Conservation (phyloP, 352 stramenopile species). For the Globisporangium okanoganense region DNA sequence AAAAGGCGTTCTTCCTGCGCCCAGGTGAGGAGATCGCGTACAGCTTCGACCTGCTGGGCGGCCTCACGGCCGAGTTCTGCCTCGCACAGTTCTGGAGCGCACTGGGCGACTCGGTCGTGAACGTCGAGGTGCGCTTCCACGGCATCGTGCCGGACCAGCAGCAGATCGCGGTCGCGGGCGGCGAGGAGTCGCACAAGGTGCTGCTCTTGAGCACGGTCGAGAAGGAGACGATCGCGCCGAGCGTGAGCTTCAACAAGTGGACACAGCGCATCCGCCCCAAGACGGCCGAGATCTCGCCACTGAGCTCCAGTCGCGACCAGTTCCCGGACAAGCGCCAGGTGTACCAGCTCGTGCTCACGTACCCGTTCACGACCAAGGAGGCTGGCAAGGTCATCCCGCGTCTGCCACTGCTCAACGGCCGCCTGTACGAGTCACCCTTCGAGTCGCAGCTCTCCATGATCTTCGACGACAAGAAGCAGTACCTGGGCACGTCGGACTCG, state of each 20-base stretch:
- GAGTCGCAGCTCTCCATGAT: slow-evolving; percentile 92
- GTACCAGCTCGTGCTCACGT: slow-evolving; percentile 89
- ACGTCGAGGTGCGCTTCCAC: slow-evolving; percentile 84
- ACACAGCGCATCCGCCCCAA: slow-evolving; percentile 78
- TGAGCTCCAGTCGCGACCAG: slow-evolving; percentile 77
- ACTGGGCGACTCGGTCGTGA: slow-evolving; percentile 74
- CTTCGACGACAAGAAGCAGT: slow-evolving; percentile 94
- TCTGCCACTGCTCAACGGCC: slow-evolving; percentile 75
- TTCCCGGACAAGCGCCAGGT: slow-evolving; percentile 83
- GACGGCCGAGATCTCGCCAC: slow-evolving; percentile 67
- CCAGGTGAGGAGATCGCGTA: slow-evolving; percentile 59
- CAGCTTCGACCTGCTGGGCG: slow-evolving; percentile 71
- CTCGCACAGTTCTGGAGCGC: slow-evolving; percentile 90
- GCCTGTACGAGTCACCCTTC: slow-evolving; percentile 92
- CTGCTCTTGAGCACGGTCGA: slow-evolving; percentile 63
- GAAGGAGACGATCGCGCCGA: slow-evolving; percentile 76
- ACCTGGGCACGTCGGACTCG: slow-evolving; percentile 78
- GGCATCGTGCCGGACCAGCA: slow-evolving; percentile 70
- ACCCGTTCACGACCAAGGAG: slow-evolving; percentile 88
- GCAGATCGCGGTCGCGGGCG: slow-evolving; percentile 55
- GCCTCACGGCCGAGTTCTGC: slow-evolving; percentile 84
- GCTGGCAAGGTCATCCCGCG: slow-evolving; percentile 75
- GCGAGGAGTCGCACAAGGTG: slow-evolving; percentile 72
- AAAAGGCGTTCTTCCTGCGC: slow-evolving; percentile 67
- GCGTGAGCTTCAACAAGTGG: slow-evolving; percentile 81